phyloP scores from a whole-genome alignment of 306 rosid genomes.

The Rubus parviflorus region DNA sequence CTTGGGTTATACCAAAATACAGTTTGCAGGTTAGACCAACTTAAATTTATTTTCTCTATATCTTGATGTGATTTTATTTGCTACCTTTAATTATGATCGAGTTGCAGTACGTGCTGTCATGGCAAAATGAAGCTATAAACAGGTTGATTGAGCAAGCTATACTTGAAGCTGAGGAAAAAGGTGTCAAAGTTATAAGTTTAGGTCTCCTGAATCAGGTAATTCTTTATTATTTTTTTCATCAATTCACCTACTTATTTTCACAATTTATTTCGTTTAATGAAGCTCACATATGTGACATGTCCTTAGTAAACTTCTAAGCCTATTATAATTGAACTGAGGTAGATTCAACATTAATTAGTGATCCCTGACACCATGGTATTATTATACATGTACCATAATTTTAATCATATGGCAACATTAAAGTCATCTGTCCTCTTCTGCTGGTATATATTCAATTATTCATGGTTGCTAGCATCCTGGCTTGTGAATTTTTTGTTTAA shows the following conservation, averaged over 20 bases:
- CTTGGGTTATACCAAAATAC: conserved; percentile 44
- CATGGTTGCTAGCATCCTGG: no score
- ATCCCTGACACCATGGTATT: no score
- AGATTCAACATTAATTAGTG: no score
- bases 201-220: conserved; percentile 48
- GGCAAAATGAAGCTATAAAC: conserved; percentile 36
- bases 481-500: no score
- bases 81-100: neutral
- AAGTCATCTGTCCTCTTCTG: no score
- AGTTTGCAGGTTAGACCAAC: conserved; percentile 16
- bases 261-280: neutral
- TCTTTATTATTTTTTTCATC: neutral
- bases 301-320: neutral
- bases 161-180: conserved; percentile 39
- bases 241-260: neutral
- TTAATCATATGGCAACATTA: no score
- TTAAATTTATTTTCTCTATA: neutral
- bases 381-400: no score
- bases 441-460: no score
- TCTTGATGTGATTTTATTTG: neutral
- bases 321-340: no score
- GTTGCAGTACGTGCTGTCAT: conserved; percentile 27
- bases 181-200: conserved; percentile 36
- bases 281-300: neutral
- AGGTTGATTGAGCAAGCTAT: conserved; percentile 35